Evolutionary conservation across 768 basidiomycete genomes (phyloP).

Genomic region (Leccinum broughii): DNA sequence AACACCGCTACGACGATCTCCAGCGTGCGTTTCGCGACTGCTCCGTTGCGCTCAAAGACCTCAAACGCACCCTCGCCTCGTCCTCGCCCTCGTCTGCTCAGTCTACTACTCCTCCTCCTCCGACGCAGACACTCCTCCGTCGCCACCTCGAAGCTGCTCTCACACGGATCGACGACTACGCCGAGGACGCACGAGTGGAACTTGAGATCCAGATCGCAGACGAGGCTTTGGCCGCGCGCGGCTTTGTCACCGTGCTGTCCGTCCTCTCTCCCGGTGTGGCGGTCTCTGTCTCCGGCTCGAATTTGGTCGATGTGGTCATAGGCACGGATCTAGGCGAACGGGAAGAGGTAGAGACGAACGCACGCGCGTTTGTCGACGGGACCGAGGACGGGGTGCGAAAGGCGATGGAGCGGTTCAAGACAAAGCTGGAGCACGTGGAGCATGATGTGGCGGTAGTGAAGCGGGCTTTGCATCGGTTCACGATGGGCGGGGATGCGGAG

Average conservation of each 20-base stretch:
- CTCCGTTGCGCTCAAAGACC: conserved; percentile 60
- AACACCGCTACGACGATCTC: conserved; percentile 58
- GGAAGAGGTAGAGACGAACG: conserved; percentile 48
- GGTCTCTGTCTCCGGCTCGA: neutral
- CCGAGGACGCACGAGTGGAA: conserved; percentile 80
- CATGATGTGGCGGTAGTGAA: conserved; percentile 78
- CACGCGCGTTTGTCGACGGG: conserved; percentile 40
- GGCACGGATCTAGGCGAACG: conserved; percentile 14
- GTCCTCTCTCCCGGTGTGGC: conserved; percentile 48
- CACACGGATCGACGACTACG: conserved; percentile 67
- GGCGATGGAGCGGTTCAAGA: conserved; percentile 47
- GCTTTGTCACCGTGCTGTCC: conserved; percentile 67
- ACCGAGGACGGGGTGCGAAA: conserved; percentile 28
- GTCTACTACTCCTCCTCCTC: neutral
- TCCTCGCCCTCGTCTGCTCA: conserved; percentile 4
- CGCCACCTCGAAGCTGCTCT: conserved; percentile 50
- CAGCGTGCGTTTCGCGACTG: conserved; percentile 70
- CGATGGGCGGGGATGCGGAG: neutral
- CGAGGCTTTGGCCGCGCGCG: conserved; percentile 61
- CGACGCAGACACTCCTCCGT: neutral
- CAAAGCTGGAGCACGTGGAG: conserved; percentile 70
- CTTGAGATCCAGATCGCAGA: conserved; percentile 78
- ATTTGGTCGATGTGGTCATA: neutral
- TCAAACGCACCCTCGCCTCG: conserved; percentile 38
- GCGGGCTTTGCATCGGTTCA: conserved; percentile 49